Evolutionary conservation across 192 early-diverging fungal species (phyloP).

Genomic region (Rhizoclosmatium globosum): DNA sequence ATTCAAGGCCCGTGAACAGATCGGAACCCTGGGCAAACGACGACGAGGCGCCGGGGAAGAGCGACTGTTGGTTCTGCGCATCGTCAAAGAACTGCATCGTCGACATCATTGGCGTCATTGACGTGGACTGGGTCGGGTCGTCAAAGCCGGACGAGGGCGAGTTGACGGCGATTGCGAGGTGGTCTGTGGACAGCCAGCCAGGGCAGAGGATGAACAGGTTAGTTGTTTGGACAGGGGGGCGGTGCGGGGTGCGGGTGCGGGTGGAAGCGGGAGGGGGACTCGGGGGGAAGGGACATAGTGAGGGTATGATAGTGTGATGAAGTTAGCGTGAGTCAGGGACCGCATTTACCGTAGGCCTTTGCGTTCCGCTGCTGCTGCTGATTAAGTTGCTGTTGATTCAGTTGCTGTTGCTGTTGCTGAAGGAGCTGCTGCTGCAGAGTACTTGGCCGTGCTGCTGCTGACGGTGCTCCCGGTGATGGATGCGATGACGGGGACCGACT

Average conservation of each 20-base stretch:
- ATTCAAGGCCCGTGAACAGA: no score
- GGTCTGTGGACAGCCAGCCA: not conserved
- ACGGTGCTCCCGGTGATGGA: not conserved
- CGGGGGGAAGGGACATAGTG: not conserved
- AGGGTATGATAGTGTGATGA: not conserved
- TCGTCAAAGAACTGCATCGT: conserved; percentile 6
- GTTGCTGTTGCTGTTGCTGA: not conserved
- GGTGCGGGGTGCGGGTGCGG: not conserved
- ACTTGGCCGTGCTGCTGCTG: not conserved
- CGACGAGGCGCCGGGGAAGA: no score
- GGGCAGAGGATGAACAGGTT: not conserved
- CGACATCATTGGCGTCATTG: conserved; percentile 25
- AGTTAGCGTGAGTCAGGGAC: not conserved
- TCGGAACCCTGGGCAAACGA: no score
- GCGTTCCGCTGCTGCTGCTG: conserved; percentile 11
- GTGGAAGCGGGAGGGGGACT: not conserved
- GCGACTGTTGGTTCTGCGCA: no score
- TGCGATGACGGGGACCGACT: not conserved
- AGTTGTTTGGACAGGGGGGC: not conserved
- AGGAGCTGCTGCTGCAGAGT: not conserved
- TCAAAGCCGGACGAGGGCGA: not conserved
- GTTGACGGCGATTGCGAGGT: no score
- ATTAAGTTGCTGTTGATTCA: not conserved
- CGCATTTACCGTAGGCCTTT: not conserved
- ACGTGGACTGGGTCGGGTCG: not conserved